Conservation (phyloP, 768 basidiomycete species). For the Suillus discolor region DNA sequence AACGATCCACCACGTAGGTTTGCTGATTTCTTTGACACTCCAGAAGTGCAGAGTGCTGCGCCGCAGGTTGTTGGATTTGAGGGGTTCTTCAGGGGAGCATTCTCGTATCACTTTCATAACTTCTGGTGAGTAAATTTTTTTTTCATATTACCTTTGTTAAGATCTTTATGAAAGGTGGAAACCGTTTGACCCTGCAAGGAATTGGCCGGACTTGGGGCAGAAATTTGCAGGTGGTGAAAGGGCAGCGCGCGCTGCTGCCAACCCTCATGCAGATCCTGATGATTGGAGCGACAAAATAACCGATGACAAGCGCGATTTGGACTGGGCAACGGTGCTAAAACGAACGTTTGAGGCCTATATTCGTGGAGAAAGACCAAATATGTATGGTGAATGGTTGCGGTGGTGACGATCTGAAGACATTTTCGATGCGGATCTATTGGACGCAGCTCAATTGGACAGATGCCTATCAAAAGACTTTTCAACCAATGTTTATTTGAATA, state of each 20-base stretch:
- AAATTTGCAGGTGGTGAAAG: conserved; percentile 78
- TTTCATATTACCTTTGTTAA: not conserved
- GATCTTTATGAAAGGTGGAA: conserved; percentile 70
- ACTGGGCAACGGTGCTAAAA: conserved; percentile 90
- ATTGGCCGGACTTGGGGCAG: conserved; percentile 88
- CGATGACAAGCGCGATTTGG: conserved; percentile 73
- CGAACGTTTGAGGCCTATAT: conserved; percentile 93
- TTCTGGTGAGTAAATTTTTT: conserved; percentile 61
- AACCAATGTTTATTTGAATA: not conserved
- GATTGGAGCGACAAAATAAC: conserved; percentile 42
- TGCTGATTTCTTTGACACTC: conserved; percentile 81
- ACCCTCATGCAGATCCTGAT: conserved; percentile 22
- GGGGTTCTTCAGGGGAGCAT: conserved; percentile 92
- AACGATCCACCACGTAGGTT: conserved; percentile 50
- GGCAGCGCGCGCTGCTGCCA: conserved; percentile 47
- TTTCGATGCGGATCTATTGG: conserved; percentile 1
- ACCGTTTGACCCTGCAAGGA: conserved; percentile 84
- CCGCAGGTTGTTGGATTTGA: conserved; percentile 85
- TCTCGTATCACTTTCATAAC: conserved; percentile 94
- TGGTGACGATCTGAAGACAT: conserved; percentile 18
- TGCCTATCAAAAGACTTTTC: not conserved
- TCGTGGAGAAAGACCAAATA: conserved; percentile 85
- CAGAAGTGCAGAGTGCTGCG: conserved; percentile 66
- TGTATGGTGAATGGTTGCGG: conserved; percentile 80
- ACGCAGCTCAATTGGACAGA: not conserved